Percentiles rank a stretch among this genome's conserved stretches.
These are phyloP conservation scores for Magnolia officinalis DNA, from an alignment of 164 flowering plant species.

Conservation along the genomic window DNA sequence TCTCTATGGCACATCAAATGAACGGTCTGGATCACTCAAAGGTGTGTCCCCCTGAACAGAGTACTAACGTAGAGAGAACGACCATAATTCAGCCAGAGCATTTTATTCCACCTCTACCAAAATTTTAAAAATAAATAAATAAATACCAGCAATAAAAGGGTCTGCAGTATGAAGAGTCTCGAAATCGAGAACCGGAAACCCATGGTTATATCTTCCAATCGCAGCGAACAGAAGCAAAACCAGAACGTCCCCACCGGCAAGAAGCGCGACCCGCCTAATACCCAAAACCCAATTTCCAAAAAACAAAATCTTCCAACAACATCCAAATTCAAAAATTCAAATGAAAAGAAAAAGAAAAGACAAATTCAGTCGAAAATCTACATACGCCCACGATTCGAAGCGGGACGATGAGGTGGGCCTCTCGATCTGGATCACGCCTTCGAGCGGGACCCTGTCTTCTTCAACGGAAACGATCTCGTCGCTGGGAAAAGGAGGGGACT, in stretches of 20 bases:
- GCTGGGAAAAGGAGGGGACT: constrained; percentile 15
- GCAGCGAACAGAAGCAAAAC: constrained; percentile 76
- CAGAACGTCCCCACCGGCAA: constrained; percentile 87
- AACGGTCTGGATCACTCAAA: too few species aligned
- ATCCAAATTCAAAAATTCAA: neutral
- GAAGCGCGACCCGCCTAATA: constrained; percentile 57
- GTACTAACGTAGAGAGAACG: too few species aligned
- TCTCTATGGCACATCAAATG: too few species aligned
- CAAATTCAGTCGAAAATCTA: neutral
- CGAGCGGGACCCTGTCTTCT: constrained; percentile 62
- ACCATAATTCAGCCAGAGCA: neutral
- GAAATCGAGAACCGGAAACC: constrained; percentile 56
- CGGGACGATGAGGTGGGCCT: constrained; percentile 47
- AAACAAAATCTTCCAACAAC: neutral
- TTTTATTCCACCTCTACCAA: neutral
- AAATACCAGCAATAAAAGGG: constrained; percentile 84
- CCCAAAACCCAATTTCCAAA: neutral
- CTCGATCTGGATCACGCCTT: constrained; percentile 91
- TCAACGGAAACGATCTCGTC: constrained; percentile 42
- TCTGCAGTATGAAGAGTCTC: constrained; percentile 81
- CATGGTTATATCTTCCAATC: constrained; percentile 86
- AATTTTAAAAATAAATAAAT: neutral
- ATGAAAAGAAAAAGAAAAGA: neutral
- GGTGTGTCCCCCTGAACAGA: too few species aligned
- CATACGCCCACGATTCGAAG: constrained; percentile 70